A percentile compares a stretch with the other conserved stretches of the same genome.
Evolutionary conservation across 192 early-diverging fungal genomes (phyloP).

Genomic region (Lobosporangium transversale): DNA sequence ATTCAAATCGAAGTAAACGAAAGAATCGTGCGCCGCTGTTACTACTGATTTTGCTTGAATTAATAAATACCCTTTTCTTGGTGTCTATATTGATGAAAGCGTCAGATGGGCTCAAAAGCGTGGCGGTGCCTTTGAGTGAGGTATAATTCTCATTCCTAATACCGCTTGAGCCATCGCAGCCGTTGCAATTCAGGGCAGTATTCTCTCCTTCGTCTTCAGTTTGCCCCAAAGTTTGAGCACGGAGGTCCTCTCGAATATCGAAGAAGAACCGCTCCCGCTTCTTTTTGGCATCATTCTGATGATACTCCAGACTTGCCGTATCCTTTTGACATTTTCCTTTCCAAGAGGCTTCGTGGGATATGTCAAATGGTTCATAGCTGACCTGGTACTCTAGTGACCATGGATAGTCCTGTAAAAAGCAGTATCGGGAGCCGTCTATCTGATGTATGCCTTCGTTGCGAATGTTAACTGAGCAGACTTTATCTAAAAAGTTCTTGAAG

Average conservation of each 20-base stretch:
- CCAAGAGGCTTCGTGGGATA: not conserved
- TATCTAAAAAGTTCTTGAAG: conserved; percentile 43
- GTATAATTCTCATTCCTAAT: not conserved
- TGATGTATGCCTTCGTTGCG: conserved; percentile 20
- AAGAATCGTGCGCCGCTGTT: conserved; percentile 29
- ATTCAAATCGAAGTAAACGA: conserved; percentile 24
- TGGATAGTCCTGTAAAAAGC: conserved; percentile 28
- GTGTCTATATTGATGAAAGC: not conserved
- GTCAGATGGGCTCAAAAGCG: not conserved
- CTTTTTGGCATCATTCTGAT: not conserved
- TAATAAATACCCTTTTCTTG: not conserved
- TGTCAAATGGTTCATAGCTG: not conserved
- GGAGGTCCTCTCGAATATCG: conserved; percentile 11
- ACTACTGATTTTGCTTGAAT: not conserved
- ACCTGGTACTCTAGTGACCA: conserved; percentile 43
- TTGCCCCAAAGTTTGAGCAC: not conserved
- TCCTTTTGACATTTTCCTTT: not conserved
- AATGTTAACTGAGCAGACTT: conserved; percentile 24
- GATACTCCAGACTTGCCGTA: not conserved
- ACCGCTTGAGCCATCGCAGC: not conserved
- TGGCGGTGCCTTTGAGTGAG: not conserved
- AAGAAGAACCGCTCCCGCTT: conserved; percentile 12
- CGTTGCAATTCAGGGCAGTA: not conserved
- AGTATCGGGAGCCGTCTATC: conserved; percentile 27
- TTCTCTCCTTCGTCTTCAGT: not conserved